Percentiles rank a stretch among this genome's conserved stretches.
Conservation (phyloP, 495 filamentous ascomycete species). For the Penicillium steckii region DNA sequence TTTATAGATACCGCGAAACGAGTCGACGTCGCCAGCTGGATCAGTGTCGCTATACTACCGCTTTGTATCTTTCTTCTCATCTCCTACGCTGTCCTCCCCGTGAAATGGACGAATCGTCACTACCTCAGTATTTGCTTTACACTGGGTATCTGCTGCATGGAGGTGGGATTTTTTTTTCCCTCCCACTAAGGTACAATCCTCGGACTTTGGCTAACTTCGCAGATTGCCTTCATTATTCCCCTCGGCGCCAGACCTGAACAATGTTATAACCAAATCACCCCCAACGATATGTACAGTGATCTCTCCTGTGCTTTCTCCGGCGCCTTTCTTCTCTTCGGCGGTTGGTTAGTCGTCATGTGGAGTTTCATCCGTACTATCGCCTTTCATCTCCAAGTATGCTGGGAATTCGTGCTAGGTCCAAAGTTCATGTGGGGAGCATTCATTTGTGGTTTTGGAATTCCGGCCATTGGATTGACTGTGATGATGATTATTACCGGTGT, state of each 20-base stretch:
- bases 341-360: constrained; percentile 81
- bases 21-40: constrained; percentile 67
- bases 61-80: constrained; percentile 74
- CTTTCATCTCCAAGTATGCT: constrained; percentile 96
- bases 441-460: constrained; percentile 77
- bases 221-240: constrained; percentile 82
- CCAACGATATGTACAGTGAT: constrained; percentile 84
- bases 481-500: constrained; percentile 86
- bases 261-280: constrained; percentile 89
- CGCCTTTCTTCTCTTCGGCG: constrained; percentile 78
- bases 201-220: constrained; percentile 2
- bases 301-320: constrained; percentile 85
- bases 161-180: constrained; percentile 51
- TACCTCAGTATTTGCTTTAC: constrained; percentile 89
- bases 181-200: background rate
- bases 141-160: constrained; percentile 69
- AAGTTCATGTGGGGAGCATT: constrained; percentile 90
- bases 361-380: constrained; percentile 86
- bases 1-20: constrained; percentile 59
- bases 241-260: constrained; percentile 75
- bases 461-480: constrained; percentile 65
- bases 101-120: constrained; percentile 88
- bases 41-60: constrained; percentile 71
- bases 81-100: constrained; percentile 79
- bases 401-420: constrained; percentile 85